Percentiles rank a stretch among this genome's conserved stretches.
These are phyloP conservation scores for Cardamine occulta DNA, from an alignment of 345 rosid species.

Conservation along the genomic window DNA sequence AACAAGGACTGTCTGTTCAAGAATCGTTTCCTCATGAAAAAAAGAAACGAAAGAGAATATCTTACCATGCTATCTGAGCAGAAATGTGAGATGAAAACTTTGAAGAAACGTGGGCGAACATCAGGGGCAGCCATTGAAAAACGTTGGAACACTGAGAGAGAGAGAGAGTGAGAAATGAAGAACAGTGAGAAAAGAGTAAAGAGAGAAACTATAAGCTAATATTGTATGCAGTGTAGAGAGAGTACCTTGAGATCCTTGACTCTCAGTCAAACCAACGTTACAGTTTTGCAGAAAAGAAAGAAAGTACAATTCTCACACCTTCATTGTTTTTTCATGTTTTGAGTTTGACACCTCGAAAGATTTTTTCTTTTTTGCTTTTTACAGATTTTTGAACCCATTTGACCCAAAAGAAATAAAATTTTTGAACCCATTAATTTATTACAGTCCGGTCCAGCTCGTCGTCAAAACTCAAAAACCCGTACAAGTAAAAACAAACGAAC, in stretches of 20 bases:
- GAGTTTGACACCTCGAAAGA: neutral
- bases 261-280: too few relatives aligned
- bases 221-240: neutral
- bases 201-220: neutral
- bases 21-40: neutral
- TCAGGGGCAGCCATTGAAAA: conserved; percentile 1
- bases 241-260: neutral
- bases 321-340: neutral
- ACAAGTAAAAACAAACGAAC: neutral
- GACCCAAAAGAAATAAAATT: neutral
- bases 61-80: conserved; percentile 19
- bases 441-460: neutral
- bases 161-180: neutral
- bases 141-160: neutral
- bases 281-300: neutral
- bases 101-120: neutral
- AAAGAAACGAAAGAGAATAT: too few relatives aligned
- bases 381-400: too few relatives aligned
- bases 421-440: neutral
- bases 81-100: conserved; percentile 4
- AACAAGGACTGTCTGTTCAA: neutral
- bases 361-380: too few relatives aligned
- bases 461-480: neutral
- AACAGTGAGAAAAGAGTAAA: neutral
- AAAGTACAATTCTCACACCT: neutral